Evolutionary conservation across 495 filamentous ascomycete species (phyloP), one percentile per base, ranked within the genome.

Genomic region (Penicillium coffeae): DNA sequence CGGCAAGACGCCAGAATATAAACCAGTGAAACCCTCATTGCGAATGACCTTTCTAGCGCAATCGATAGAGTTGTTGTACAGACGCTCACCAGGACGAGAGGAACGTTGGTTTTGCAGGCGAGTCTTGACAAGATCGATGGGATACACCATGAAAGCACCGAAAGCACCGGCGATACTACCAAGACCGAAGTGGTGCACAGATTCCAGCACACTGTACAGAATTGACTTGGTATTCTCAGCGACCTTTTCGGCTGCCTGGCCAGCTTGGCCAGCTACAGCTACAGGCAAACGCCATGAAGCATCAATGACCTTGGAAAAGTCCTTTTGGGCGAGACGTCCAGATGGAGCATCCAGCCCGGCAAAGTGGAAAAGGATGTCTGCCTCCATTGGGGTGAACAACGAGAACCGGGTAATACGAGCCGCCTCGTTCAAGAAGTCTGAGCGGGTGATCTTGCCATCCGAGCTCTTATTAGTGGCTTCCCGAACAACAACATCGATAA

Each of bases 91-190:
- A 3, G 90, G 88, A 19, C 85, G 78, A 14, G 75, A 78, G 25
- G 80, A 82, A 43, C 93, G 81, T 71, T 98, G 93, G 71, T 97
- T 98, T 66, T 98, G 93, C 90, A 98, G 90, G 27, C 93, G 83
- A 8, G 93, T 98, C 80, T 98, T 98, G 52, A 98, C 93, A 38
- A 98, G 74, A 70, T 98, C 93, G 65, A 98, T 97, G 20, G 93
- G 93, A 66, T 98, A 98, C 34, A 98, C 93, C 85, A 97, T 94
- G 66, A 97, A 96, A 12, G 93, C 93, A 59, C 93, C 93, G 58
- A 97, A 98, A 16, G 93, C 93, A 64, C 93, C 93, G 9, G 94
- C 93, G 52, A 93, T 56, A 67, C 86, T 88, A 32, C 93, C 93
- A 2, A 98, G 79, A 1, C 75, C 80, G 58, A 98, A 98, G 66